phyloP scores from a whole-genome alignment of 345 rosid species.

The Eucalyptus urophylla region DNA sequence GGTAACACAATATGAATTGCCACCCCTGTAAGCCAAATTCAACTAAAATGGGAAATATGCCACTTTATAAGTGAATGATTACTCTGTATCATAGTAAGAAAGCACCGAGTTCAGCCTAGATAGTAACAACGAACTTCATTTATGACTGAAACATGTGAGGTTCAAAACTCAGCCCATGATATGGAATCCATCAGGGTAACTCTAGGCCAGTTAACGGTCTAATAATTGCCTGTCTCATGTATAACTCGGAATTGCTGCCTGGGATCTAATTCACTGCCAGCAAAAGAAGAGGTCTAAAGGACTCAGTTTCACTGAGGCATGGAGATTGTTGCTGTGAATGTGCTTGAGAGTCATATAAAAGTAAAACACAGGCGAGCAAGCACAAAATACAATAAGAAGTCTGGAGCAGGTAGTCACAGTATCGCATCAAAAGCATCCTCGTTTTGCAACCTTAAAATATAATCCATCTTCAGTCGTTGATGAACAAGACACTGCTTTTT shows the following conservation, averaged over 20 bases:
- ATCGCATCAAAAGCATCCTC: too few species aligned
- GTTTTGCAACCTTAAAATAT: too few species aligned
- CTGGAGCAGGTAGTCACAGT: too few species aligned
- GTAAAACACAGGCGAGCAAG: neutral
- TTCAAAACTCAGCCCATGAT: neutral
- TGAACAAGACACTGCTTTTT: too few species aligned
- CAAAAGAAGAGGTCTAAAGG: neutral
- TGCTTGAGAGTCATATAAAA: slow-evolving; percentile 19
- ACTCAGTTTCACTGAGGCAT: neutral
- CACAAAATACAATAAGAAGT: neutral
- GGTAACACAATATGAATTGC: neutral
- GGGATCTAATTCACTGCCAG: neutral
- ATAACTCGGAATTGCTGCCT: neutral
- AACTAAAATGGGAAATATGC: neutral
- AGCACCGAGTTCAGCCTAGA: neutral
- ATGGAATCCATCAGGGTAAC: neutral
- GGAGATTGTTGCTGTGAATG: neutral
- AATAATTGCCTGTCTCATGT: too few species aligned
- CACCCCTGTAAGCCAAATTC: neutral
- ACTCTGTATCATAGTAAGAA: neutral
- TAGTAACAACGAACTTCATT: neutral
- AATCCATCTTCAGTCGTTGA: too few species aligned
- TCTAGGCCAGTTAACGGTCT: neutral
- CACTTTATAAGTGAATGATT: neutral
- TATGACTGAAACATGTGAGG: neutral